Base-by-base conservation (phyloP, 2,329 filamentous ascomycete species). In the Aquanectria penicillioides region DNA sequence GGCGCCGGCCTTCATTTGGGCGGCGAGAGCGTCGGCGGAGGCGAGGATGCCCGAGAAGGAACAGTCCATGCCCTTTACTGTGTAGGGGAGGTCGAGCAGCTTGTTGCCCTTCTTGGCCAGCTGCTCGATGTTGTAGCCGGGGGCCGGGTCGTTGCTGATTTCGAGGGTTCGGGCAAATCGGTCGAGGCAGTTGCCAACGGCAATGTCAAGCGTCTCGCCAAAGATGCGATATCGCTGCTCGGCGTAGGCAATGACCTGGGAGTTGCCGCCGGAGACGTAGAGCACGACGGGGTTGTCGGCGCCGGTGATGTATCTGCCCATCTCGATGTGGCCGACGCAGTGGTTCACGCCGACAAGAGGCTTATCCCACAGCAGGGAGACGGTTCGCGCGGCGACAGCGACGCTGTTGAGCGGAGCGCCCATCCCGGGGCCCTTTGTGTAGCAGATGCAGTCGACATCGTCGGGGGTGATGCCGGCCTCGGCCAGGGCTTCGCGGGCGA, bases 41-140 rank as follows among this genome's bases (percentile, higher is more conserved):
- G 92, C 92, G 23, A 99, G 80, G 64, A 99, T 97, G 2, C 95
- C 95, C 3, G 91, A 94, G 77, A 99, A 98, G 20, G 91, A 95
- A 71, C 93, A 97, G 75, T 99, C 95, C 95, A 99, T 99, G 48
- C 95, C 95, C 78, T 99, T 99, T 63, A 99, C 95, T 2, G 94
- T 88, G 73, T 99, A 99, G 2, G 95, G 95, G 23, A 99, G 81
- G 66, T 98, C 94, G 15, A 98, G 82, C 33, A 99, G 80, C 18
- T 83, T 86, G 1, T 86, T 86, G 51, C 89, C 88, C 75, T 90
- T 89, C 67, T 84, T 85, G 60, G 95, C 95, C 46, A 98, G 81
- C 78, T 97, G 92, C 80, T 99, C 95, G 68, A 99, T 97, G 74
- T 99, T 99, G 78, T 98, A 97, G 2, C 95, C 95, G 0, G 95